These are phyloP conservation scores for Agrocybe praecox DNA, from an alignment of 768 basidiomycete genomes.

Conservation along the genomic window DNA sequence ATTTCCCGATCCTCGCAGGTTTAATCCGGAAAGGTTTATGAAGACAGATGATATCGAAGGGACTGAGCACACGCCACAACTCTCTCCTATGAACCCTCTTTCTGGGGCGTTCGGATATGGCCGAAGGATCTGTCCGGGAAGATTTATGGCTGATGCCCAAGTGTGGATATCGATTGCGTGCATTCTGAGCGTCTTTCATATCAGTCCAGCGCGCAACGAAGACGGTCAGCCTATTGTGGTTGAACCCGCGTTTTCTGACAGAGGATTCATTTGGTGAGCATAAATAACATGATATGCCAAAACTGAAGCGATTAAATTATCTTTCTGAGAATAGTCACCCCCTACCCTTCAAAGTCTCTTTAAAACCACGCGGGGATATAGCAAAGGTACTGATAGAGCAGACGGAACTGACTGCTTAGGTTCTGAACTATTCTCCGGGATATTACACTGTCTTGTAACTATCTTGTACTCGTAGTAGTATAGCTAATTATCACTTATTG, in stretches of 20 bases:
- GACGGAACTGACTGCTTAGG: slow-evolving; percentile 15
- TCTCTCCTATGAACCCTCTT: slow-evolving; percentile 33
- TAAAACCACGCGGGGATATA: slow-evolving; percentile 28
- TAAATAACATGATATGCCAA: too few relatives aligned
- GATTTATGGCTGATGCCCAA: slow-evolving; percentile 42
- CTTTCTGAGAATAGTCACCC: not conserved
- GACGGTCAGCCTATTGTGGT: slow-evolving; percentile 29
- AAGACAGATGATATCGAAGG: slow-evolving; percentile 20
- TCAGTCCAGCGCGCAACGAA: slow-evolving; percentile 36
- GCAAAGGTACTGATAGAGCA: slow-evolving; percentile 31
- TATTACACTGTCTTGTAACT: too few relatives aligned
- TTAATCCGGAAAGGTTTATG: slow-evolving; percentile 51
- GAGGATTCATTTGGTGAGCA: slow-evolving; percentile 43
- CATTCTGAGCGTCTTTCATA: slow-evolving; percentile 40
- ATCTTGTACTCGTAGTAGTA: too few relatives aligned
- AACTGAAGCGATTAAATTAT: not conserved
- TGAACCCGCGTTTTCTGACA: slow-evolving; percentile 32
- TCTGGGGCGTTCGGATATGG: slow-evolving; percentile 42
- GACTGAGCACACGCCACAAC: slow-evolving; percentile 13
- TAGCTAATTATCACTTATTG: too few relatives aligned
- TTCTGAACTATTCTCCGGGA: too few relatives aligned
- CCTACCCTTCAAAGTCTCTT: not conserved
- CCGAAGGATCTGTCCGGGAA: slow-evolving; percentile 47
- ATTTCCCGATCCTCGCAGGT: slow-evolving; percentile 46
- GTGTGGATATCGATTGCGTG: slow-evolving; percentile 46